Percentiles rank a stretch among this genome's conserved stretches.
These are phyloP conservation scores for Margaritispora aquatica DNA, from an alignment of 495 filamentous ascomycete genomes.

Conservation along the genomic window DNA sequence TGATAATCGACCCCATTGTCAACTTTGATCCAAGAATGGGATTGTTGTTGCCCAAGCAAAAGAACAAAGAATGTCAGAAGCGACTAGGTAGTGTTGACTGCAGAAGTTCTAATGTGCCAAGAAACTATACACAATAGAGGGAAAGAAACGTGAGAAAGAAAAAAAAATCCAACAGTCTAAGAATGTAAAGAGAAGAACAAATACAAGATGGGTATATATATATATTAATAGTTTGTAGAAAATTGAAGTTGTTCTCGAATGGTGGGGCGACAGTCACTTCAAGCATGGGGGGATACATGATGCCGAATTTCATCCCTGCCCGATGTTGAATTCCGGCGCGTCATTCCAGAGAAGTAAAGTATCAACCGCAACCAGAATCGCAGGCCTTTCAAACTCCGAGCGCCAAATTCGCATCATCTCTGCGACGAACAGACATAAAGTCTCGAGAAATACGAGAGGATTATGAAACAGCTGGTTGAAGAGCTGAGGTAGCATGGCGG, in stretches of 20 bases:
- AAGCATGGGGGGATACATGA: not conserved
- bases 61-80: not conserved
- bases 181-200: not conserved
- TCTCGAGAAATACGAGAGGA: not conserved
- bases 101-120: too few species aligned
- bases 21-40: not conserved
- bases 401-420: too few species aligned
- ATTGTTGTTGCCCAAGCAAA: not conserved
- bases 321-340: not conserved
- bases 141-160: not conserved
- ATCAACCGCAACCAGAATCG: too few species aligned
- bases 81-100: not conserved
- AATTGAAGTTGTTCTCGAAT: too few species aligned
- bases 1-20: conserved; percentile 10
- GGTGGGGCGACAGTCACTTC: not conserved
- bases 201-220: too few species aligned
- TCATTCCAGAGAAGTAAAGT: conserved; percentile 3
- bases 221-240: too few species aligned
- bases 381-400: too few species aligned
- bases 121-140: too few species aligned
- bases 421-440: too few species aligned
- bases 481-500: conserved; percentile 1
- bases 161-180: not conserved
- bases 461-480: not conserved
- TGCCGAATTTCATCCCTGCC: not conserved